Evolutionary conservation across 176 grass and related monocot species (phyloP).

Genomic region (Sorghum bicolor): Sorghum_bicolor_NCBIv3 NC_012870.2:18136501-18137000

Average conservation of each 20-base stretch:
- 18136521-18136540: neutral
- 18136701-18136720: neutral
- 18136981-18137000: constrained; percentile 82
- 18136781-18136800: neutral
- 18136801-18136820: neutral
- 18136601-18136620: neutral
- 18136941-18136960: constrained; percentile 42
- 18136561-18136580: neutral
- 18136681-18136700: constrained; percentile 7
- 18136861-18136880: neutral
- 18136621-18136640: neutral
- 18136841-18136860: neutral
- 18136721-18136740: neutral
- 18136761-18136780: constrained; percentile 2
- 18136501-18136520: neutral
- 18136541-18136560: neutral
- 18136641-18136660: neutral
- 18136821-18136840: neutral
- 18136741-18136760: neutral
- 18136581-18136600: neutral
- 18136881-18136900: constrained; percentile 19
- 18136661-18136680: neutral
- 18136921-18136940: constrained; percentile 62
- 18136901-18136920: constrained; percentile 25
- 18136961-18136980: constrained; percentile 52